Evolutionary conservation across 352 stramenopile species (phyloP).

Genomic region (Phytophthora kernoviae): DNA sequence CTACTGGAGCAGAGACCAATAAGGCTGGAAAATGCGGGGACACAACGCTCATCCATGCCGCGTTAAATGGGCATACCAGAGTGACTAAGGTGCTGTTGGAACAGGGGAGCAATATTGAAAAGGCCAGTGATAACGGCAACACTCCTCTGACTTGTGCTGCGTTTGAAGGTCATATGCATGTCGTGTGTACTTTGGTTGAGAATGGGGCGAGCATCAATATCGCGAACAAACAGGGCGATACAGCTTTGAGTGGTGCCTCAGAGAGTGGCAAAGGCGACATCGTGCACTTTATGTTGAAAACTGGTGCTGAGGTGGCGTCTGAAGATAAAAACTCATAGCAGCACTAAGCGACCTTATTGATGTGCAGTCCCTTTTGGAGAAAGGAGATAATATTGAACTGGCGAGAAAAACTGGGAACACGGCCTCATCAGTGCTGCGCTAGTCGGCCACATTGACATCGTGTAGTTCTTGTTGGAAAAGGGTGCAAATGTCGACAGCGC

Average conservation of each 20-base stretch:
- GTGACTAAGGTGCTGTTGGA: too few relatives aligned
- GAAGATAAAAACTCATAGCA: not conserved
- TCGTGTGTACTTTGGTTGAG: too few relatives aligned
- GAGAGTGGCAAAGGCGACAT: not conserved
- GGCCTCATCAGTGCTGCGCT: not conserved
- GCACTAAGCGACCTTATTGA: not conserved
- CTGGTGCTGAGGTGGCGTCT: not conserved
- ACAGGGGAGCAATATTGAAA: not conserved
- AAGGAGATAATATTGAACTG: not conserved
- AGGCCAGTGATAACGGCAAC: not conserved
- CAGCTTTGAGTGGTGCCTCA: too few relatives aligned
- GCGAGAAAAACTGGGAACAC: not conserved
- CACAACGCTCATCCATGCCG: too few relatives aligned
- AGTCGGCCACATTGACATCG: not conserved
- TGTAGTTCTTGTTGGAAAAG: constrained; percentile 1
- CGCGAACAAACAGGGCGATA: too few relatives aligned
- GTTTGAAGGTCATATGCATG: not conserved
- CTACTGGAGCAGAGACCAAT: not conserved
- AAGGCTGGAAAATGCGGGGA: too few relatives aligned
- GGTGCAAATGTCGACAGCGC: not conserved
- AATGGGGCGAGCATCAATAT: too few relatives aligned
- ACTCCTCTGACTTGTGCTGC: constrained; percentile 3
- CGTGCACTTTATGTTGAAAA: not conserved
- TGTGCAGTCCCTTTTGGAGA: not conserved
- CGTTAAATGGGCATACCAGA: too few relatives aligned